A percentile compares a stretch with the other conserved stretches of the same genome.
Conservation (phyloP, 176 grass and related monocot species). For the bread wheat (Triticum aestivum) region IWGSC_CS_RefSeq_v2.1 NC_057814.1:549902461-549902960, state of each 20-base stretch:
- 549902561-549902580: neutral
- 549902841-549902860: slow-evolving; percentile 17
- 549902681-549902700: neutral
- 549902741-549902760: neutral
- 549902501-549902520: neutral
- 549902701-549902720: neutral
- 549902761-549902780: neutral
- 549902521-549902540: neutral
- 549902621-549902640: neutral
- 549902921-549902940: too few species aligned
- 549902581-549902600: slow-evolving; percentile 1
- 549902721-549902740: neutral
- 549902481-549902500: neutral
- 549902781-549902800: neutral
- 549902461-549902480: neutral
- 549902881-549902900: neutral
- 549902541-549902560: neutral
- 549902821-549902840: slow-evolving; percentile 16
- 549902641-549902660: neutral
- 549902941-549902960: too few species aligned
- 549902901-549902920: too few species aligned
- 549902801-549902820: neutral
- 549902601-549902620: neutral
- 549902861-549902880: neutral
- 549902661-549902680: neutral